Percentiles rank a stretch among this genome's conserved stretches.
phyloP scores from a whole-genome alignment of 1,139 yeast genomes.

The Hansenula anomala region DNA sequence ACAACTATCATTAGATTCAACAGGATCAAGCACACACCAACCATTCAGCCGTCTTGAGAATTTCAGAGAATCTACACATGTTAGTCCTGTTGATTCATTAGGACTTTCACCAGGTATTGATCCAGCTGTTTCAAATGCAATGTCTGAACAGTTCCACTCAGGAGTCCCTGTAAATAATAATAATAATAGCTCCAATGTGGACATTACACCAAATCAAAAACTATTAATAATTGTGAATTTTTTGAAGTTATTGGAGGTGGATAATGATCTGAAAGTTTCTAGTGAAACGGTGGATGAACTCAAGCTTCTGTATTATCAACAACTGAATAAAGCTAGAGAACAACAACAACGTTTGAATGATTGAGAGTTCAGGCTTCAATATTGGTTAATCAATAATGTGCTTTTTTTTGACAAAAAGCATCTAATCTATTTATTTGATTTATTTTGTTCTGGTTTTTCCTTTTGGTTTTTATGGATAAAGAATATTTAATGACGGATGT shows the following conservation, averaged over 20 bases:
- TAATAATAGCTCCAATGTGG: no score
- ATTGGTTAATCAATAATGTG: no score
- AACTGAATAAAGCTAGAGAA: slow-evolving; percentile 1
- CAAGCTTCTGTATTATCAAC: background rate
- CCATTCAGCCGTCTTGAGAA: background rate
- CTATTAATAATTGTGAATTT: slow-evolving; percentile 6
- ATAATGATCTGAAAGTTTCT: background rate
- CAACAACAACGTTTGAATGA: background rate
- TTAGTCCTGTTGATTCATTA: background rate
- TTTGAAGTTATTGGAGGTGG: slow-evolving; percentile 1
- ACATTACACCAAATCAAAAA: slow-evolving; percentile 1
- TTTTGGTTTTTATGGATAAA: no score
- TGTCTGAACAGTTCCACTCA: no score
- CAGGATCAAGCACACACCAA: background rate
- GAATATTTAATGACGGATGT: no score
- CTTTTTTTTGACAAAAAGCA: no score
- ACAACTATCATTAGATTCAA: background rate
- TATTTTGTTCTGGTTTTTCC: no score
- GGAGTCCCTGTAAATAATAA: no score
- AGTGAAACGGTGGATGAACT: background rate
- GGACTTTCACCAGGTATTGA: background rate
- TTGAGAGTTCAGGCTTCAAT: no score
- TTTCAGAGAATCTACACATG: no score
- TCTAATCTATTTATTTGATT: no score
- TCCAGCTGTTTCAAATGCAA: no score